A percentile compares a stretch with the other conserved stretches of the same genome.
Evolutionary conservation across 768 basidiomycete species (phyloP).

Genomic region (Suillus clintonianus): DNA sequence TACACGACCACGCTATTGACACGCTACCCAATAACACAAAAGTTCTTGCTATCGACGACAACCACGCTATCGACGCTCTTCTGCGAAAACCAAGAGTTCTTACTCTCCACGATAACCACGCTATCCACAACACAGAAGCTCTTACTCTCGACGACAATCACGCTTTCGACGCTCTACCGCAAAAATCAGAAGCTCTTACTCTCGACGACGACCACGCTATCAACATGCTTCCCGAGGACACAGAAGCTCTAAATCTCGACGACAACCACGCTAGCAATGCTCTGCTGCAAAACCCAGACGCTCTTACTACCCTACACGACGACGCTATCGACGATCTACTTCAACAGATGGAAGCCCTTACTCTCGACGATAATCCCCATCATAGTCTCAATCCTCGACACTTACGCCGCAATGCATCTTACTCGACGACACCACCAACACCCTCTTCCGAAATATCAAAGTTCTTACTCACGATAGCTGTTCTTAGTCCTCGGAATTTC

Average conservation of each 20-base stretch:
- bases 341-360: no score
- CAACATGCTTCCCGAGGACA: no score
- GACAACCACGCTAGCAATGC: neutral
- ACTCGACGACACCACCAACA: neutral
- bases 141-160: neutral
- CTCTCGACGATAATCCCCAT: neutral
- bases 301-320: no score
- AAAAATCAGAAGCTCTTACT: no score
- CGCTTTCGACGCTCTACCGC: neutral
- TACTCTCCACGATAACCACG: no score
- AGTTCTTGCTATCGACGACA: no score
- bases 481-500: neutral
- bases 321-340: no score
- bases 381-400: neutral
- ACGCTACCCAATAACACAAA: no score
- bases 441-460: neutral
- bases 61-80: no score
- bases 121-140: neutral
- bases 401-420: neutral
- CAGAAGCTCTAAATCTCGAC: neutral
- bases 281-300: neutral
- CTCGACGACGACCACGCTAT: neutral
- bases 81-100: no score
- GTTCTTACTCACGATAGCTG: no score
- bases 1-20: neutral